phyloP scores from a whole-genome alignment of 1,139 yeast species.

The Suhomyces chickasaworum region DNA sequence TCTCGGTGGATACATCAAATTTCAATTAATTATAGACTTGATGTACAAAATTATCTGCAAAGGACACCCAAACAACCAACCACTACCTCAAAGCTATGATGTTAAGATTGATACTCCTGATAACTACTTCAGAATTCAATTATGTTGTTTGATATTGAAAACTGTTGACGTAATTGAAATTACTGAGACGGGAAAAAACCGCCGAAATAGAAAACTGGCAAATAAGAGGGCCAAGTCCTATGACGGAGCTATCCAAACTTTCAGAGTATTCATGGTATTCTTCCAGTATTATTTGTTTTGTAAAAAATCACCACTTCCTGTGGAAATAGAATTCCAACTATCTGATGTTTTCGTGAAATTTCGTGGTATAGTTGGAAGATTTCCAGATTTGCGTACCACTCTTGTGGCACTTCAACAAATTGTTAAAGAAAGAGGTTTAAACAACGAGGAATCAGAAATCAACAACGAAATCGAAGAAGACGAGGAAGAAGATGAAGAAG shows the following conservation, averaged over 20 bases:
- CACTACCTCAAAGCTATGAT: conserved; percentile 47
- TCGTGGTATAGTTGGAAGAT: conserved; percentile 32
- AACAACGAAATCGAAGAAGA: conserved; percentile 14
- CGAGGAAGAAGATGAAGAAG: conserved; percentile 21
- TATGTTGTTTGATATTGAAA: conserved; percentile 40
- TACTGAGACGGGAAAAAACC: neutral
- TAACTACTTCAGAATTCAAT: conserved; percentile 71
- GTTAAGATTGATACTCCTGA: conserved; percentile 59
- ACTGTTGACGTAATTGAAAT: conserved; percentile 14
- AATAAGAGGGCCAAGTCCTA: neutral
- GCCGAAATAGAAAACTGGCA: neutral
- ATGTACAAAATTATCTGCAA: conserved; percentile 61
- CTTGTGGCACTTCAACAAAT: conserved; percentile 37
- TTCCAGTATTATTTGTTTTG: conserved; percentile 76
- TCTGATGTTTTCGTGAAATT: conserved; percentile 42
- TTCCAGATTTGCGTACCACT: conserved; percentile 45
- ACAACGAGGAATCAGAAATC: conserved; percentile 14
- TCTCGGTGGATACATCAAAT: conserved; percentile 50
- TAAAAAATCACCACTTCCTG: conserved; percentile 65
- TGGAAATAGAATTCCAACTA: conserved; percentile 62
- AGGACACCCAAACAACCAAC: conserved; percentile 70
- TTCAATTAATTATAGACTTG: conserved; percentile 52
- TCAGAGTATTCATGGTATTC: conserved; percentile 55
- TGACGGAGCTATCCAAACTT: neutral
- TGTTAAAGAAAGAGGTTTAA: conserved; percentile 14